Evolutionary conservation across 2,329 filamentous ascomycete species (phyloP).

Genomic region (Curvularia eragrostidis): DNA sequence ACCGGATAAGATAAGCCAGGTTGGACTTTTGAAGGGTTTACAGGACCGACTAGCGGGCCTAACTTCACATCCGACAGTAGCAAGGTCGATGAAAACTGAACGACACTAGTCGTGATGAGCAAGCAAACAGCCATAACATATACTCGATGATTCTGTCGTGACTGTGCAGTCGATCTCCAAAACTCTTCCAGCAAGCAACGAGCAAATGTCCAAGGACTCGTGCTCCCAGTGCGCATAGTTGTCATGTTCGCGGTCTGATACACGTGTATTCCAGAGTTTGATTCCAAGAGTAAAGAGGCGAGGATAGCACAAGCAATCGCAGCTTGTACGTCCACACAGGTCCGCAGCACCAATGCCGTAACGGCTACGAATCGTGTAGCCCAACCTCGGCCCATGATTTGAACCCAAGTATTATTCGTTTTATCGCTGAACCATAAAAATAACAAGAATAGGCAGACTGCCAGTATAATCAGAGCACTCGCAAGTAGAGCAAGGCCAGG

Average conservation of each 20-base stretch:
- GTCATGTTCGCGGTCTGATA: slow-evolving; percentile 4
- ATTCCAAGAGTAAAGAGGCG: slow-evolving; percentile 12
- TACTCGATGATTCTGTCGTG: neutral
- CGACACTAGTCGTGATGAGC: slow-evolving; percentile 11
- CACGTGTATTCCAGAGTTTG: neutral
- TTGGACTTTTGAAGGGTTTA: neutral
- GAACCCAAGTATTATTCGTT: slow-evolving; percentile 8
- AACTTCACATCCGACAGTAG: slow-evolving; percentile 14
- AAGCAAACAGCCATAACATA: slow-evolving; percentile 1
- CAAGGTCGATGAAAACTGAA: slow-evolving; percentile 17
- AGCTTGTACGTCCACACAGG: slow-evolving; percentile 10
- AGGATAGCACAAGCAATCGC: slow-evolving; percentile 11
- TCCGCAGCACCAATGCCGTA: slow-evolving; percentile 8
- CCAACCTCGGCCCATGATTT: slow-evolving; percentile 14
- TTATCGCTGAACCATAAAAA: slow-evolving; percentile 12
- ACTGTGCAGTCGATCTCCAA: slow-evolving; percentile 6
- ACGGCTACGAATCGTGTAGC: neutral
- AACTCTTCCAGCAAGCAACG: neutral
- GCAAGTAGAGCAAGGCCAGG: neutral
- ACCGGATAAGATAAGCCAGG: slow-evolving; percentile 12
- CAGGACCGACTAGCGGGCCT: slow-evolving; percentile 9
- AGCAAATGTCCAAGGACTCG: slow-evolving; percentile 8
- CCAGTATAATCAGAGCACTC: neutral
- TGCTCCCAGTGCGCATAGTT: neutral
- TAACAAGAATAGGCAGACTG: slow-evolving; percentile 3